A percentile compares a stretch with the other conserved stretches of the same genome.
These are phyloP conservation scores for Buxus sempervirens DNA, from an alignment of 164 flowering plant genomes.

Conservation along the genomic window DNA sequence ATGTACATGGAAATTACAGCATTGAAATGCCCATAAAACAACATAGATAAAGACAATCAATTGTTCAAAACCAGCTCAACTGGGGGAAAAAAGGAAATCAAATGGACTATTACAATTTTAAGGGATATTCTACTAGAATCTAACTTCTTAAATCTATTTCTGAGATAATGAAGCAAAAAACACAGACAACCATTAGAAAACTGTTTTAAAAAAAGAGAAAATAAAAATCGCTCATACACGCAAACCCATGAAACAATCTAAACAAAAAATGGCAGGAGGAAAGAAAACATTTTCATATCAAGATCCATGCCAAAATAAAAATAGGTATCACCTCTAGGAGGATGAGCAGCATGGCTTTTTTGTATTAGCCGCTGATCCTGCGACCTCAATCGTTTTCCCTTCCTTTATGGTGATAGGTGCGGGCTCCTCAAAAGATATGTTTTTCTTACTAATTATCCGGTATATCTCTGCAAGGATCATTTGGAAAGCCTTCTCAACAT, in stretches of 20 bases:
- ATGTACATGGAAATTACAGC: too few species aligned
- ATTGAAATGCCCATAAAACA: too few species aligned
- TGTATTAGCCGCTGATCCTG: slow-evolving; percentile 27
- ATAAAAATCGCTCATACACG: background rate
- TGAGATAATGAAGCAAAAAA: background rate
- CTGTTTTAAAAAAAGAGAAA: too few species aligned
- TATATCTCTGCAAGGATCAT: slow-evolving; percentile 58
- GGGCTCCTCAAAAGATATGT: slow-evolving; percentile 37
- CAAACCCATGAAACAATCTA: slow-evolving; percentile 1
- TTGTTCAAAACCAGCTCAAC: too few species aligned
- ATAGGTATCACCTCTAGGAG: slow-evolving; percentile 12
- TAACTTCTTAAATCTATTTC: background rate
- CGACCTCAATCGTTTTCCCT: slow-evolving; percentile 43
- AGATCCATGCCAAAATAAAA: background rate
- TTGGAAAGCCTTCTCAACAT: slow-evolving; percentile 70
- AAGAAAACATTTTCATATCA: background rate
- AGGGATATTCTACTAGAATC: too few species aligned
- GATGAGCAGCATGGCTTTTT: slow-evolving; percentile 53
- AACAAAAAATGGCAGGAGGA: background rate
- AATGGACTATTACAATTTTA: too few species aligned
- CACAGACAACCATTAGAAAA: background rate
- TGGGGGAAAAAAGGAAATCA: too few species aligned
- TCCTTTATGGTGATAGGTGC: slow-evolving; percentile 36
- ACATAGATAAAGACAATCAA: too few species aligned
- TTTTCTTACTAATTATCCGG: slow-evolving; percentile 50